These are phyloP conservation scores for Hypocreales sp. DNA, from an alignment of 2,329 filamentous ascomycete species.

Conservation along the genomic window DNA sequence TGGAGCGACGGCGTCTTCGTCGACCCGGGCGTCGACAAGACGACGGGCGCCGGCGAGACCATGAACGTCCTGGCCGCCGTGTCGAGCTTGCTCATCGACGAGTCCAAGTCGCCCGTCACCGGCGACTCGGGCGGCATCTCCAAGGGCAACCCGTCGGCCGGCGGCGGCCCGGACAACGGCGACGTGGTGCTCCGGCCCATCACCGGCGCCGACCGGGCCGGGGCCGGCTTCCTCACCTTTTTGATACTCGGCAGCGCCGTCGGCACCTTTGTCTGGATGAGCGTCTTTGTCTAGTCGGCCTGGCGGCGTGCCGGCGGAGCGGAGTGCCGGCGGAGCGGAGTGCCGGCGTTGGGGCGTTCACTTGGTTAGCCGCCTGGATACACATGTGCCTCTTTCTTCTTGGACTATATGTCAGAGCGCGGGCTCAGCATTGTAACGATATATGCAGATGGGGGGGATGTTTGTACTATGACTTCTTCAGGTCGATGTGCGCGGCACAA, in stretches of 20 bases:
- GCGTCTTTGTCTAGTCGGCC: slow-evolving; percentile 12
- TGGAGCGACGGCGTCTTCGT: slow-evolving; percentile 32
- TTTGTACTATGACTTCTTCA: no score
- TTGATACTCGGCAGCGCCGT: slow-evolving; percentile 19
- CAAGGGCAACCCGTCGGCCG: slow-evolving; percentile 23
- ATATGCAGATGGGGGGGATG: no score
- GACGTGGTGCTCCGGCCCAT: slow-evolving; percentile 12
- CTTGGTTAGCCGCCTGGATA: no score
- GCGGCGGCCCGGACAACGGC: slow-evolving; percentile 15
- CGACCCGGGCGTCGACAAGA: slow-evolving; percentile 33
- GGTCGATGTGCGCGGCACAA: no score
- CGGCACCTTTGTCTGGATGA: slow-evolving; percentile 36
- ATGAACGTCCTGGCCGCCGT: slow-evolving; percentile 43
- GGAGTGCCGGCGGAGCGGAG: no score
- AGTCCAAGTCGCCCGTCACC: slow-evolving; percentile 20
- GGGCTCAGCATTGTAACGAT: no score
- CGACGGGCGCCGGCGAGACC: slow-evolving; percentile 38
- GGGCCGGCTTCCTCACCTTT: slow-evolving; percentile 21
- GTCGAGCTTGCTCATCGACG: slow-evolving; percentile 26
- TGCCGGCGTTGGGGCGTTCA: neutral
- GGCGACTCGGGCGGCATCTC: slow-evolving; percentile 33
- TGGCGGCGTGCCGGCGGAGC: no score
- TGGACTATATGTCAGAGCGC: no score
- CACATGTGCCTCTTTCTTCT: no score
- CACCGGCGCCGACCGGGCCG: slow-evolving; percentile 24